Evolutionary conservation across 495 filamentous ascomycete species (phyloP), one percentile per base, ranked within the genome.

Genomic region (Neurospora sp.): DNA sequence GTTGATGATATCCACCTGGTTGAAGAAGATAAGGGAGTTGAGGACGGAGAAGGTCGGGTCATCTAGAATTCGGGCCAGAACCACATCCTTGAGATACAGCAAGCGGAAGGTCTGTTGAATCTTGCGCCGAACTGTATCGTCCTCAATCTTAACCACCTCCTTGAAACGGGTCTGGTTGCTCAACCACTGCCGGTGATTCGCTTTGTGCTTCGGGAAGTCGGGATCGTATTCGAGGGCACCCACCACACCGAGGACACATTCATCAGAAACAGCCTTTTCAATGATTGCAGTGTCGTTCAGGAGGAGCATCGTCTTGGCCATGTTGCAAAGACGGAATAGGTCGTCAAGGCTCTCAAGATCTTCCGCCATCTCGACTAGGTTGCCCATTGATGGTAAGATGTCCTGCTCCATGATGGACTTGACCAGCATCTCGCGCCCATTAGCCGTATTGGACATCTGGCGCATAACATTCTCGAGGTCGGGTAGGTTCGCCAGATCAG

Each of bases 71-170:
- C 96, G 90, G 35, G 96, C 96, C 53, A 99, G 87, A 6, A 99
- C 96, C 70, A 99, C 96, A 76, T 99, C 96, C 81, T 98, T 99
- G n/a, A 99, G 85, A 79, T 99, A 99, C 78, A 97, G 96, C 22
- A 99, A 83, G 70, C 96, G 93, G 84, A 96, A 99, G 2, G 96
- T 98, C 80, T 91, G 91, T 76, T 97, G 94, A 42, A 99, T 99
- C 85, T 98, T 98, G 77, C 89, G 91, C 75, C 89, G 89, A 73
- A 98, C 92, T 18, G 87, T 80, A 14, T 87, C 85, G 72, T 97
- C 93, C 75, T 93, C 90, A 73, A 98, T 97, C 59, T 88, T 91
- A 11, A 99, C 94, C 31, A 99, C 96, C 84, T 99, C 96, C 82
- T 97, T 98, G 81, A 93, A 99, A 75, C 92, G 90, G 7, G 93